Evolutionary conservation across 2,329 filamentous ascomycete genomes (phyloP), one percentile per base, ranked within the genome.

Genomic region (Tolypocladium tropicale): DNA sequence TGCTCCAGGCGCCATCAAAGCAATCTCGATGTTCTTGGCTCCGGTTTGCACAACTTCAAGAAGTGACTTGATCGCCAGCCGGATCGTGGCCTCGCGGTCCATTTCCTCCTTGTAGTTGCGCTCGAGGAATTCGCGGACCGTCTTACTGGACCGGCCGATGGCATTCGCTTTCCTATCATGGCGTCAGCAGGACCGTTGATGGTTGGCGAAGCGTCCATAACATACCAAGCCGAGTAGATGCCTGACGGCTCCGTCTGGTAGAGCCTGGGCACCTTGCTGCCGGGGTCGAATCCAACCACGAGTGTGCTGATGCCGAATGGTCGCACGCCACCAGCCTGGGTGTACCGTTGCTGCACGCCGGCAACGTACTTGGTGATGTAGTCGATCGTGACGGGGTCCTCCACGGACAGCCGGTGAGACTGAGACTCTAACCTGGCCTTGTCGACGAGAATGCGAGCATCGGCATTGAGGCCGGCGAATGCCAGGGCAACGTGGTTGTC

Each of bases 301-400:
- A 99, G 79, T 43, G 93, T 97, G 78, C 91, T 96, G 73, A 99
- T 96, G 60, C 94, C 94, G 69, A 99, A 99, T n/a, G 94, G 94
- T 68, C 94, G 82, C 54, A 99, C 94, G 81, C 94, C 94, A 78
- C 94, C 94, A 68, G 91, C 95, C 80, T 99, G 94, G 52, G 94
- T 99, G 81, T 99, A 99, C 74, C 91, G 85, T 80, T 99, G 94
- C 80, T 99, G 94, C 64, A 99, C 94, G 56, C 93, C 90, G 55
- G 94, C 94, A 61, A 99, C 88, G 69, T 97, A 96, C 79, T 99
- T 97, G 68, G 94, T 97, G 70, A 99, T 96, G 81, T 99, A 99
- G 77, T 99, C 94, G 74, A 99, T 95, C 60, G 90, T 93, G 63
- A 95, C 90, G 56, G 94, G 93, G 71, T 99, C 95, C 73, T 99